Base-by-base conservation (phyloP, 2,329 filamentous ascomycete species). In the Xylariomycetidae sp. region DNA sequence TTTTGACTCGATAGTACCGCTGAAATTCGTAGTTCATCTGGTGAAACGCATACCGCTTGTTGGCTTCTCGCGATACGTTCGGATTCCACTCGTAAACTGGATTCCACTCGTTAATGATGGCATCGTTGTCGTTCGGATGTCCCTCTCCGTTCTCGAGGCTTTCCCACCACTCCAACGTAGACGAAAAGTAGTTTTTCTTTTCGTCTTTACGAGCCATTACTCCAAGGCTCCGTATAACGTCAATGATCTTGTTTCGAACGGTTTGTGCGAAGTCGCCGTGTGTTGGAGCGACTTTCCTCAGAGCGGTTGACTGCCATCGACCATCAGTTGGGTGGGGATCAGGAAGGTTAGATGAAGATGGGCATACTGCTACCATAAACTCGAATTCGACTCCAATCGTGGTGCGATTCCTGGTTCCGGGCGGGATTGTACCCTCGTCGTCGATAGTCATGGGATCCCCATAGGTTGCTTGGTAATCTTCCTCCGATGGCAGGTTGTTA, bases 361-460 rank as follows among this genome's bases (percentile, higher is more conserved):
- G 19, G 12, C 20, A 7, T 10, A 38, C 33, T 19, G 47, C 49
- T 5, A 42, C 3, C 1, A 37, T n/a, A 10, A 50, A 37, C 25
- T 50, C 44, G 6, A 50, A 31, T 31, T 50, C 46, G 13, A 52
- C 27, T 4, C 49, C 49, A 2, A 48, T 28, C 2, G 47, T 49
- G 2, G 40, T 47, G 18, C 32, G 35, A 14, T 43, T 39, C 2
- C 6, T 9, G 2, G 13, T 24, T 2, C 16, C 25, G 7, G 12
- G 10, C 5, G 20, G 14, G 7, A 25, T 22, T 2, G 26, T 25
- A 12, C 36, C 19, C 15, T 42, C 39, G 6, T 32, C 29, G 8
- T n/a, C n/a, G n/a, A n/a, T n/a, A n/a, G n/a, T n/a, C n/a, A n/a
- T n/a, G n/a, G n/a, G n/a, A n/a, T n/a, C n/a, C n/a, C n/a, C n/a